phyloP scores from a whole-genome alignment of 2,329 filamentous ascomycete species.

The Juglanconis oblonga region DNA sequence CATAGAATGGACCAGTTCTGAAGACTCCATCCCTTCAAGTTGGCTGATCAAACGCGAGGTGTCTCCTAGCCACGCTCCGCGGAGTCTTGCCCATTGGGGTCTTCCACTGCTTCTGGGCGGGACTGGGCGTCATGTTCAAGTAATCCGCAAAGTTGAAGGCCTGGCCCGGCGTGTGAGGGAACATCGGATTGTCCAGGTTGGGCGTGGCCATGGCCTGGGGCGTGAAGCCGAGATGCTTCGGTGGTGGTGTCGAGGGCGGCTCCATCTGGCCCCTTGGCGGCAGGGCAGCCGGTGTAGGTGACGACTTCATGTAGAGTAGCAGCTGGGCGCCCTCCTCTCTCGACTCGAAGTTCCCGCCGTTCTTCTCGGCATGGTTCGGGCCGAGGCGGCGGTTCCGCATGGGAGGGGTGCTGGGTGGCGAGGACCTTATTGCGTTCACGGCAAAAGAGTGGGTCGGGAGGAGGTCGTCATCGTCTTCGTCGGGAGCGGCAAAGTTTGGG shows the following conservation, averaged over 20 bases:
- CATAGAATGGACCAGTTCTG: not conserved
- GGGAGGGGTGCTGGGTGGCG: constrained; percentile 83
- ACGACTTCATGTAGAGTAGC: constrained; percentile 82
- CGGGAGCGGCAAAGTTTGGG: constrained; percentile 59
- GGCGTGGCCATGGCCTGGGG: constrained; percentile 91
- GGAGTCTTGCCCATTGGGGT: constrained; percentile 66
- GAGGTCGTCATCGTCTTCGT: constrained; percentile 81
- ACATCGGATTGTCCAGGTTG: constrained; percentile 61
- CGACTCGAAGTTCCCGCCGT: constrained; percentile 35
- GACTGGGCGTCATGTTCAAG: constrained; percentile 94
- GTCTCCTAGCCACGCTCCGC: constrained; percentile 66
- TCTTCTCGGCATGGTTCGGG: constrained; percentile 45
- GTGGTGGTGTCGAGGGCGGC: constrained; percentile 73
- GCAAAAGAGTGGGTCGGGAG: constrained; percentile 75
- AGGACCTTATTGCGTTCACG: constrained; percentile 54
- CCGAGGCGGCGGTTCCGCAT: constrained; percentile 54
- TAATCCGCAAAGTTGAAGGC: constrained; percentile 93
- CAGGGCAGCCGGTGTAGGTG: constrained; percentile 77
- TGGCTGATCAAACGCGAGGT: constrained; percentile 78
- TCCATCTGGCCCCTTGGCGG: constrained; percentile 55
- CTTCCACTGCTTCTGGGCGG: constrained; percentile 85
- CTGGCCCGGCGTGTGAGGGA: constrained; percentile 76
- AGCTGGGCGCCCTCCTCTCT: constrained; percentile 80
- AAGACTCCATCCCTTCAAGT: not conserved
- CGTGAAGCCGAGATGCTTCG: constrained; percentile 66